Evolutionary conservation across 768 basidiomycete species (phyloP), one percentile per base, ranked within the genome.

Genomic region (Kwoniella sp.): DNA sequence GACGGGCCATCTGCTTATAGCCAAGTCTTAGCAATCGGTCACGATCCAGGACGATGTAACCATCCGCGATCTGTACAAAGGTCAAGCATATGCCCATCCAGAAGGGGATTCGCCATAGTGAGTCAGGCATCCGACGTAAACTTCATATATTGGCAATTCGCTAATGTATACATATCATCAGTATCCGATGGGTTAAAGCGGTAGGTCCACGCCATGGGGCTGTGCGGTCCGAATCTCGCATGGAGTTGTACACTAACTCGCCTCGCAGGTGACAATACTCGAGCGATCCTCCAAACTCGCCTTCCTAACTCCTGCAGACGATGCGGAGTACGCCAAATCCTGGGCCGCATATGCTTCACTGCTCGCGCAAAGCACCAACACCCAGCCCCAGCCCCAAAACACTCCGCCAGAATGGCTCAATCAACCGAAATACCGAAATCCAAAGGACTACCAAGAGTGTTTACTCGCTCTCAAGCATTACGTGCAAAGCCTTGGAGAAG

Each of bases 271-370:
- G 12, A 55, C 63, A 8, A 57, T 76, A 3, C 61, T 77, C 3
- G 75, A 77, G 55, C 50, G 75, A 46, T 63, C 72, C 7, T 63
- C 72, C 40, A 77, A 77, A 58, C 56, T 77, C 6, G 75, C 72
- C 22, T 69, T 70, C 33, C 25, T 71, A 12, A 68, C 71, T 21
- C 68, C 72, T 0, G 63, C 69, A n/a, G 68, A 71, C 8, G 58
- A 64, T 33, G 64, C 69, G 25, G 71, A 76, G 37, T 68, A 73
- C 58, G 48, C 68, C n/a, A 33, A 40, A 13, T 62, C 63, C 25
- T 69, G 69, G 71, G 47, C 56, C 8, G 10, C 52, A 12, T 71
- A 71, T 47, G 44, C 44, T 25, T 37, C 56, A 8, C 22, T 17
- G 6, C 8, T 65, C 1, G 2, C 22, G 47, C 57, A 57, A 19